Evolutionary conservation across 2,329 filamentous ascomycete genomes (phyloP), one percentile per base, ranked within the genome.

Genomic region (Aspergillus aculeatus): DNA sequence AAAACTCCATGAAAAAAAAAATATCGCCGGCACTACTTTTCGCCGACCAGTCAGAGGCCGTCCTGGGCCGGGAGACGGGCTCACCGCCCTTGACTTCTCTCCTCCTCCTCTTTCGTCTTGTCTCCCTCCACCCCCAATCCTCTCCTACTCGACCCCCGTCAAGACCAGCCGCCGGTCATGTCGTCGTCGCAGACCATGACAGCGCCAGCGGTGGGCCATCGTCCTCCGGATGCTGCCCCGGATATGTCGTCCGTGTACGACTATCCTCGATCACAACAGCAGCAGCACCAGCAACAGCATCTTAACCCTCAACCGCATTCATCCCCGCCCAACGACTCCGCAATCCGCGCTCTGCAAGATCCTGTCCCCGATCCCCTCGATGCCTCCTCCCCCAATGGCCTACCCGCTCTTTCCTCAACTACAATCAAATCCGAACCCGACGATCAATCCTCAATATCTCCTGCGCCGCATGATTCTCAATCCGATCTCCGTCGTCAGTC

Each of bases 181-280:
- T 78, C 76, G 73, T 75, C 72, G 67, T 78, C 76, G 72, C 76
- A 77, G 75, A 77, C 76, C 74, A 77, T 78, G 76, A 77, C 75
- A 71, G 76, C 77, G 75, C 76, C 77, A 73, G 73, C 76, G 69
- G 71, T 79, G 75, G 75, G 76, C 69, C 77, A 77, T 75, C 73
- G 73, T 68, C 76, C 77, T 69, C 74, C 73, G 66, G 75, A 78
- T 69, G 67, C 76, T 68, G 75, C 74, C 62, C 70, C 72, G 62
- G 72, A 76, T 63, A 73, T 72, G 72, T 73, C 75, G 68, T 73
- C 75, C 62, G 60, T 74, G 57, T 76, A 75, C 69, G 75, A 77
- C 64, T 76, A 75, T 72, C 67, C 69, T 67, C 64, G 66, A 61
- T 66, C 72, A 21, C 71, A 65, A 14, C 61, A 57, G 16, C 63